phyloP scores from a whole-genome alignment of 2,329 filamentous ascomycete species.

The Dothidotthia symphoricarpi region DNA sequence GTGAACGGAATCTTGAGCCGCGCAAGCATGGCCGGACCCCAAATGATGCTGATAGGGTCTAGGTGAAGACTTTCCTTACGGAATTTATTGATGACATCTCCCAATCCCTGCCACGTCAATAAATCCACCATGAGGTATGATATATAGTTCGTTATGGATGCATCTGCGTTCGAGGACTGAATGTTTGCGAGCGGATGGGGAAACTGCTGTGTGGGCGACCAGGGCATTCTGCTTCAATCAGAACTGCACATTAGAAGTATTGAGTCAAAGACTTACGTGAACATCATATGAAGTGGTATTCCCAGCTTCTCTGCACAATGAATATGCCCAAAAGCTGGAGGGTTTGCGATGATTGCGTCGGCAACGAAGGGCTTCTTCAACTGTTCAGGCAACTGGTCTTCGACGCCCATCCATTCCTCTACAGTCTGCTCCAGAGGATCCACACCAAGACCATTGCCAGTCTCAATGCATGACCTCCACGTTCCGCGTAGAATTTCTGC shows the following conservation, averaged over 20 bases:
- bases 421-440: conserved; percentile 54
- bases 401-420: conserved; percentile 49
- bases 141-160: conserved; percentile 75
- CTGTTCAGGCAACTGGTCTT: conserved; percentile 39
- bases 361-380: conserved; percentile 69
- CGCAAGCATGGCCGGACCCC: conserved; percentile 76
- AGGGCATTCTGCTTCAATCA: conserved; percentile 66
- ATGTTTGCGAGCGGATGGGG: conserved; percentile 85
- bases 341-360: conserved; percentile 77
- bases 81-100: conserved; percentile 88
- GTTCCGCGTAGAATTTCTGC: conserved; percentile 78
- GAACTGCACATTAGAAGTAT: neutral
- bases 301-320: conserved; percentile 74
- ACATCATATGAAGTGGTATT: conserved; percentile 80
- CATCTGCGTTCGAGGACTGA: conserved; percentile 70
- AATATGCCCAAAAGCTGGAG: conserved; percentile 73
- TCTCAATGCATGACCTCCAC: conserved; percentile 82
- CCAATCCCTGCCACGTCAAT: conserved; percentile 89
- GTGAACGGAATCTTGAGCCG: conserved; percentile 79
- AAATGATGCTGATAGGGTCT: conserved; percentile 74
- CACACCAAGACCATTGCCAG: conserved; percentile 63
- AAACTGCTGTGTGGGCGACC: conserved; percentile 81
- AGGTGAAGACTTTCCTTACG: conserved; percentile 71
- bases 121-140: conserved; percentile 84
- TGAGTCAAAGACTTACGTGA: conserved; percentile 60